Base-by-base conservation (phyloP, 768 basidiomycete species). In the Pholiota conissans region DNA sequence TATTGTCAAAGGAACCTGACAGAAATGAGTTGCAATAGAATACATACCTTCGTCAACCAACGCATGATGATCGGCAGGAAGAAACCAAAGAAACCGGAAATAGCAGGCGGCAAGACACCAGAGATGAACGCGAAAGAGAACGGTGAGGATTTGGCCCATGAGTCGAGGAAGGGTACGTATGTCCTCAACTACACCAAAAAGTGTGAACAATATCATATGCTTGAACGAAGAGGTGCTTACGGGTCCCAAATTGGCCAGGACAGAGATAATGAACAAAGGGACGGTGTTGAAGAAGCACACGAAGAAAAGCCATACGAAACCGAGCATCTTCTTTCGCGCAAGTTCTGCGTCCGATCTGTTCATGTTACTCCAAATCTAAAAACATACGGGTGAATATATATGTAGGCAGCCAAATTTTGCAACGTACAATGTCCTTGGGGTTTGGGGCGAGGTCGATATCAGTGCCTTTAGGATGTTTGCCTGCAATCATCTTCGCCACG, bases 241-340 rank as follows among this genome's bases (percentile, higher is more conserved):
- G 35, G 88, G 81, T 49, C 87, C 81, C 76, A 99, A 79, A 75
- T 99, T 98, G 63, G 97, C 94, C 50, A 97, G 77, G 61, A 93
- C 76, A 11, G 96, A 95, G 61, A 98, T 94, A 61, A 92, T 76
- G 67, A 95, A 84, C 16, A 99, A 76, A 18, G 97, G 97, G 9
- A 96, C 77, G 32, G 95, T 98, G 77, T 99, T 95, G 78, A 98
- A 84, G 77, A 94, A 95, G 72, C 93, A 95, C 48, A 98, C 85
- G 28, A 85, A 65, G 20, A 80, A 76, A 52, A 99, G 82, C 72
- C 89, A 82, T 34, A 89, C 58, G 73, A 92, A 91, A n/a, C 97
- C 96, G 24, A 90, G 73, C 29, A 79, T 73, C 65, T 80, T 83
- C 71, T 90, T 89, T 35, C 86, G 81, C 24, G 82, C 72, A 22